These are phyloP conservation scores for Daedaleopsis nitida DNA, from an alignment of 768 basidiomycete species.

Conservation along the genomic window DNA sequence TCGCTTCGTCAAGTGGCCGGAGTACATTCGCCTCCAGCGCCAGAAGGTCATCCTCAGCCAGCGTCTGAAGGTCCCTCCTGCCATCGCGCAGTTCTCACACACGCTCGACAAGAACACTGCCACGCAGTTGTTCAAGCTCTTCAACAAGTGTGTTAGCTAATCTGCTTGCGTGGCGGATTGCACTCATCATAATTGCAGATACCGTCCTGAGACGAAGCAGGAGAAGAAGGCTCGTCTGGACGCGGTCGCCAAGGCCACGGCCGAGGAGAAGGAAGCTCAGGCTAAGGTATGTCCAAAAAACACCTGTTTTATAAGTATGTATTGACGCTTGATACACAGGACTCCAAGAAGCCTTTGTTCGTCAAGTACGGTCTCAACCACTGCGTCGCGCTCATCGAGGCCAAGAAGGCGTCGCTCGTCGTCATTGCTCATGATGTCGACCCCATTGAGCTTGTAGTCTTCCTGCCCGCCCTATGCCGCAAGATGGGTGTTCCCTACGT, in stretches of 20 bases:
- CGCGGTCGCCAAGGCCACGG: constrained; percentile 72
- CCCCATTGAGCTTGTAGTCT: constrained; percentile 98
- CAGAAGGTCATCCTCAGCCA: constrained; percentile 98
- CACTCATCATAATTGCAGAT: constrained; percentile 33
- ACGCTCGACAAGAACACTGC: constrained; percentile 99
- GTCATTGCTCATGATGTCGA: constrained; percentile 98
- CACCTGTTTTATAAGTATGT: not conserved
- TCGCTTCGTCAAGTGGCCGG: constrained; percentile 99
- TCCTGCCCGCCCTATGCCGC: constrained; percentile 96
- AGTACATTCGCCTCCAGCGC: constrained; percentile 96
- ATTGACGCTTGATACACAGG: constrained; percentile 40
- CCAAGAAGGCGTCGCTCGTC: constrained; percentile 96
- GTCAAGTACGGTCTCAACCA: constrained; percentile 98
- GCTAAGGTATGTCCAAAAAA: constrained; percentile 42
- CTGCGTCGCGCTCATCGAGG: constrained; percentile 91
- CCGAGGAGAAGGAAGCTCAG: constrained; percentile 75
- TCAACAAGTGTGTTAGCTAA: constrained; percentile 71
- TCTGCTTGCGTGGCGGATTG: not conserved
- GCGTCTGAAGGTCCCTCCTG: constrained; percentile 96
- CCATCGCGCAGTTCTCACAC: constrained; percentile 96
- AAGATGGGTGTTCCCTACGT: constrained; percentile 99
- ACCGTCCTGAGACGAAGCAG: constrained; percentile 90
- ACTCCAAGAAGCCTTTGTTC: constrained; percentile 92
- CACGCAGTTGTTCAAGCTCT: constrained; percentile 94
- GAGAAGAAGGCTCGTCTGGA: constrained; percentile 96